Conservation (phyloP, 768 basidiomycete species). For the Leccinum subgranulosum region DNA sequence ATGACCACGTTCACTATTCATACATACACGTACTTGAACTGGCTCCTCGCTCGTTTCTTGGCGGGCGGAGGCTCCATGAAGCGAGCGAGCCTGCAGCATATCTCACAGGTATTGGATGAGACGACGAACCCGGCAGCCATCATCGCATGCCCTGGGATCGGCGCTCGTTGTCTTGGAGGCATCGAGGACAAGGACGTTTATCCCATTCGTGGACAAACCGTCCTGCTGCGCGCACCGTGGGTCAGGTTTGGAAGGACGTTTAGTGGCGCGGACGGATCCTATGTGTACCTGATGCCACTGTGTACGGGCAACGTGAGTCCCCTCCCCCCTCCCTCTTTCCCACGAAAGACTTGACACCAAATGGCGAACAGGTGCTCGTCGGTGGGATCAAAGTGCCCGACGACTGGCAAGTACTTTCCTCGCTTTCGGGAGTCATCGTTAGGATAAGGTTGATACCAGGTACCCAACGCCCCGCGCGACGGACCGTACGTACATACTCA, state of each 20-base stretch:
- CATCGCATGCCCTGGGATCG: constrained; percentile 69
- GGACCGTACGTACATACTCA: constrained; percentile 57
- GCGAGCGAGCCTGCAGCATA: constrained; percentile 62
- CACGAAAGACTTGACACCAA: background rate
- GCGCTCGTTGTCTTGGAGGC: constrained; percentile 49
- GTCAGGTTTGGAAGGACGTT: constrained; percentile 36
- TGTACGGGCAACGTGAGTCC: constrained; percentile 39
- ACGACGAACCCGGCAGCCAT: constrained; percentile 38
- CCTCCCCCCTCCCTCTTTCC: background rate
- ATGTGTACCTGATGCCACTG: constrained; percentile 36
- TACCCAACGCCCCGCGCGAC: constrained; percentile 62
- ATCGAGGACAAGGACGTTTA: constrained; percentile 48
- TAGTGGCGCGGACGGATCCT: constrained; percentile 29
- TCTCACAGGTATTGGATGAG: constrained; percentile 34
- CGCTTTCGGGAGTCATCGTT: background rate
- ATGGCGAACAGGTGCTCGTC: constrained; percentile 41
- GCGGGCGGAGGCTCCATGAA: constrained; percentile 58
- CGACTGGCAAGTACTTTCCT: constrained; percentile 49
- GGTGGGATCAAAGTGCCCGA: constrained; percentile 57
- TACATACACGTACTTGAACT: constrained; percentile 57
- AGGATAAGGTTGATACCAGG: constrained; percentile 33
- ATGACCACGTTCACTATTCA: constrained; percentile 74
- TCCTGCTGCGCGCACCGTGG: constrained; percentile 48
- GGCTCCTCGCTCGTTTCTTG: constrained; percentile 58
- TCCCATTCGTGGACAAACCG: constrained; percentile 46